Evolutionary conservation across 179 eudicot species (phyloP), one percentile per base, ranked within the genome.

Genomic region (Actinidia chinensis): DNA sequence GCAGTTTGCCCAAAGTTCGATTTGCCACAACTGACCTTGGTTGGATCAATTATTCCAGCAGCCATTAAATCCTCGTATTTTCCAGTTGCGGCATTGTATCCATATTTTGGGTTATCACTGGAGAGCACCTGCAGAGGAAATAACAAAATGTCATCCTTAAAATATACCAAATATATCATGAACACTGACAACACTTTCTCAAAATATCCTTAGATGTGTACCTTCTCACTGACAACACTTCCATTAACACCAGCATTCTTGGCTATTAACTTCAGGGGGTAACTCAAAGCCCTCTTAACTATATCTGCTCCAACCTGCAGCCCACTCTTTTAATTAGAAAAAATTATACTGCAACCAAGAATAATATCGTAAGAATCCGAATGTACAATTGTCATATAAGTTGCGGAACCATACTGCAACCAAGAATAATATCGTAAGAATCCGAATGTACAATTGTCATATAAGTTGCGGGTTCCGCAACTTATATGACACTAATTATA

Each of bases 211-310:
- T n/a, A 12, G n/a, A n/a, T 44, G 65, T 8, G 51, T 71, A 91
- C 99, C 98, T 94, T 95, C 75, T 95, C 99, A 76, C 92, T 91
- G 17, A 95, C 99, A 75, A 95, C 98, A 78, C 98, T 97, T 87
- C 99, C 99, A 69, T 94, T 92, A 68, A 92, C 97, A 80, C 99
- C 99, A 50, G 99, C 97, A 84, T 95, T 95, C 88, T 95, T 95
- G 83, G 99, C 99, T 76, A 95, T 95, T 78, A 95, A 83, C 79
- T 95, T 94, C 83, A 95, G 71, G 54, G 99, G 99, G 78, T 95
- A 95, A 73, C 94, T 89, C 84, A 95, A 86, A 46, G 99, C 99
- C 82, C 94, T 82, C 85, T 85, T 94, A 25, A 95, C 96, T 65
- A 95, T 95, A 76, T 95, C 99, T 2, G 99, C 98, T 80, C 99